Evolutionary conservation across 169 alveolate species (phyloP), one percentile per base, ranked within the genome.

Genomic region (Cryptosporidium parvum): DNA sequence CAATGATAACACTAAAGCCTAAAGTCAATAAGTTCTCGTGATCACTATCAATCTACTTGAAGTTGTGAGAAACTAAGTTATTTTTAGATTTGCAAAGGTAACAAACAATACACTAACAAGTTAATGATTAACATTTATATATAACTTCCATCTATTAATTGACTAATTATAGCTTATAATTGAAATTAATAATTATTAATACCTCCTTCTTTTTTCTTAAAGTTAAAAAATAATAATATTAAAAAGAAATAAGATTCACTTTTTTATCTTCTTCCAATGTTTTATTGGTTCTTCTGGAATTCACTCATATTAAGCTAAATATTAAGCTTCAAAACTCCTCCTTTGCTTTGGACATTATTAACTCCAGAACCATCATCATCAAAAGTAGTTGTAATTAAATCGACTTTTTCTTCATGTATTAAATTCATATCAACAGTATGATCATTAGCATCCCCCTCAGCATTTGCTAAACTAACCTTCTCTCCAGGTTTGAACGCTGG

Each of bases 401-500:
- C 72, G 7, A 23, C 61, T 14, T 73, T 5, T 21, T 53, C 70
- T 16, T 35, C 70, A n/a, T 73, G 86, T 35, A 56, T 59, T 18
- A 80, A 4, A 8, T 33, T 56, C 26, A 65, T 33, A 21, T 65
- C 89, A 26, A 23, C 67, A 18, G 72, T 26, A 1, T 26, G 51
- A 37, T n/a, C 53, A 35, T 6, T 29, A 37, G 52, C 72, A 10
- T 26, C 59, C 21, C 53, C 53, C 14, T 59, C 56, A n/a, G 62
- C 37, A 37, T 56, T 51, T 58, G 62, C 85, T 44, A 93, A 72
- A n/a, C 69, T 48, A 2, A 95, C 93, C 92, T 92, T 93, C 85
- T 97, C 99, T 2, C 99, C 99, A 7, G 98, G 98, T 62, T 95
- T 94, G 93, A 97, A 97, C 21, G 99, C 99, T 8, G 99, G 99